A percentile compares a stretch with the other conserved stretches of the same genome.
These are phyloP conservation scores for Cladosporium sp. DNA, from an alignment of 2,329 filamentous ascomycete species.

Conservation along the genomic window DNA sequence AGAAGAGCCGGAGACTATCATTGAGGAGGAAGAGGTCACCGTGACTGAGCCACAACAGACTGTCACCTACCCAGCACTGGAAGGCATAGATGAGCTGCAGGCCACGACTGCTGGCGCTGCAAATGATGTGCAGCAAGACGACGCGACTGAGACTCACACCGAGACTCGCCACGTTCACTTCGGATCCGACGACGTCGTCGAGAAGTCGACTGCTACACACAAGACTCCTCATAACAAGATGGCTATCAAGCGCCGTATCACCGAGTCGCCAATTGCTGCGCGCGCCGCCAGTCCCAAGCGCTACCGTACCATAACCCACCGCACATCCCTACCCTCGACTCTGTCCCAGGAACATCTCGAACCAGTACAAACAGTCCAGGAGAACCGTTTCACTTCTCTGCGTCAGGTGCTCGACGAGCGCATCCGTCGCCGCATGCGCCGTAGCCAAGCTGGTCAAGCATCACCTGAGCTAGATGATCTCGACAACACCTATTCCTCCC, in stretches of 20 bases:
- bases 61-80: slow-evolving; percentile 5
- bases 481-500: slow-evolving; percentile 25
- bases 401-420: slow-evolving; percentile 29
- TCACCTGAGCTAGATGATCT: slow-evolving; percentile 15
- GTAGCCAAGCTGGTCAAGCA: slow-evolving; percentile 37
- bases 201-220: slow-evolving; percentile 26
- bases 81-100: slow-evolving; percentile 11
- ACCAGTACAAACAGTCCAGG: slow-evolving; percentile 20
- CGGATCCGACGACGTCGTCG: slow-evolving; percentile 19
- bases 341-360: slow-evolving; percentile 22
- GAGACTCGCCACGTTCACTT: slow-evolving; percentile 29
- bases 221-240: slow-evolving; percentile 30
- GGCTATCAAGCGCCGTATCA: slow-evolving; percentile 29
- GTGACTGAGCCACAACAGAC: slow-evolving; percentile 8
- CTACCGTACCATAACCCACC: slow-evolving; percentile 22
- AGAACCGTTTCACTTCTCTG: slow-evolving; percentile 29
- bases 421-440: slow-evolving; percentile 34
- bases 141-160: slow-evolving; percentile 15
- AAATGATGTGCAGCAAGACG: slow-evolving; percentile 15
- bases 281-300: slow-evolving; percentile 15
- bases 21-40: slow-evolving; percentile 23
- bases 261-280: slow-evolving; percentile 24
- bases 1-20: slow-evolving; percentile 24
- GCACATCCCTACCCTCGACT: slow-evolving; percentile 29
- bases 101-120: slow-evolving; percentile 15